These are phyloP conservation scores for Diddensiella caesifluorescens DNA, from an alignment of 805 yeast genomes.

Conservation along the genomic window DNA sequence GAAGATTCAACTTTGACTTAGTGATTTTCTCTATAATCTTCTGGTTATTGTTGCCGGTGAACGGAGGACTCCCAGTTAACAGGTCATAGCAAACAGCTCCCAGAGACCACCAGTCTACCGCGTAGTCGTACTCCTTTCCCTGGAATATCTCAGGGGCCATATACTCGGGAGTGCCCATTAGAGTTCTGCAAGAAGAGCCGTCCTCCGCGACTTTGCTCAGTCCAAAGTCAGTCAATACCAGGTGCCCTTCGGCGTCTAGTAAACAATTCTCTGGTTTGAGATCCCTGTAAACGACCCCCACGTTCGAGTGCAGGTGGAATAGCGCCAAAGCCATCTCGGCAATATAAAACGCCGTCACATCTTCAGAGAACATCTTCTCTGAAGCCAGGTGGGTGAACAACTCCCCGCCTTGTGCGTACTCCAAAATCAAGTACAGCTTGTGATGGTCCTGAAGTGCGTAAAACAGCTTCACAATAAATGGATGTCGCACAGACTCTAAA, in stretches of 20 bases:
- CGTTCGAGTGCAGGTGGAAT: slow-evolving; percentile 58
- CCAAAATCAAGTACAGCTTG: slow-evolving; percentile 68
- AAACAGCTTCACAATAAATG: slow-evolving; percentile 73
- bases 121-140: slow-evolving; percentile 70
- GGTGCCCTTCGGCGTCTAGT: slow-evolving; percentile 69
- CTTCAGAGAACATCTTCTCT: slow-evolving; percentile 47
- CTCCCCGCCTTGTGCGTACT: slow-evolving; percentile 88
- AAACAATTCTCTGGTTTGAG: slow-evolving; percentile 87
- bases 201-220: slow-evolving; percentile 44
- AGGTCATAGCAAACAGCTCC: slow-evolving; percentile 79
- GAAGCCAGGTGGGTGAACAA: slow-evolving; percentile 57
- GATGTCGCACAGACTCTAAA: slow-evolving; percentile 65
- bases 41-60: slow-evolving; percentile 76
- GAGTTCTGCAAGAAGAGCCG: slow-evolving; percentile 45
- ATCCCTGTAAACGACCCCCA: slow-evolving; percentile 84
- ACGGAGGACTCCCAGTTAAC: slow-evolving; percentile 83
- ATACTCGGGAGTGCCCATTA: slow-evolving; percentile 75
- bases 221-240: slow-evolving; percentile 83
- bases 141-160: slow-evolving; percentile 87
- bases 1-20: slow-evolving; percentile 57
- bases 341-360: slow-evolving; percentile 65
- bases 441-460: slow-evolving; percentile 79
- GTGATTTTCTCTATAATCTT: slow-evolving; percentile 69
- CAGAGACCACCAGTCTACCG: slow-evolving; percentile 89
- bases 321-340: slow-evolving; percentile 80